Evolutionary conservation across 371 early-diverging fungal genomes (phyloP), one percentile per base, ranked within the genome.

Genomic region (Mucor indicus): DNA sequence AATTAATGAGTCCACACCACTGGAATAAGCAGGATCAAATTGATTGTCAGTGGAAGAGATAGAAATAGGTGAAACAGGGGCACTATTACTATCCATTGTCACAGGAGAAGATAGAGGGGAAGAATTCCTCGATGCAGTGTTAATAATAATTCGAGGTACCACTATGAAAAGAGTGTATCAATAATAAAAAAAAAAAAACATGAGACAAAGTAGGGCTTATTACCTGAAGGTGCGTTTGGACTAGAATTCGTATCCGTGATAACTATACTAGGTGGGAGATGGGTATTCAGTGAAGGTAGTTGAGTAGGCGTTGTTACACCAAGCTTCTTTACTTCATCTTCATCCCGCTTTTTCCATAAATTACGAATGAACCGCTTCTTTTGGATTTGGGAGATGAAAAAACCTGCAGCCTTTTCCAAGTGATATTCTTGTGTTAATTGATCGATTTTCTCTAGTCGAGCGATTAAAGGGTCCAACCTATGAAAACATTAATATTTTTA

Each of bases 281-380:
- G n/a, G n/a, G 39, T 21, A n/a, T 29, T 29, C 9, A 27, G 6
- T 15, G 24, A 1, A 7, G 29, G 29, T 29, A 29, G 15, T 29
- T 55, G 48, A 25, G 32, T 57, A 1, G 46, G 2, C 16, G 19
- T 37, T 5, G 55, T 48, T n/a, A 62, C 48, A 13, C 63, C 61
- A 6, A 70, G 25, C 24, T 65, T 67, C 13, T 42, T 55, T 8
- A 69, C 55, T 44, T 75, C 75, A 9, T 64, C 64, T 38, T 75
- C 72, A 24, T 71, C 69, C 15, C 60, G 61, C 37, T 71, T 71
- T 24, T 64, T 67, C 75, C 75, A 75, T 13, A 75, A 39, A 4
- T 53, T 53, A 29, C 54, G 67, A 1, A 71, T 46, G 35, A 69
- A 75, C 9, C 72, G 61, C 36, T 65, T 62, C 32, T 71, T 57